These are phyloP conservation scores for Naumovozyma castellii DNA, from an alignment of 805 yeast genomes.

Conservation along the genomic window DNA sequence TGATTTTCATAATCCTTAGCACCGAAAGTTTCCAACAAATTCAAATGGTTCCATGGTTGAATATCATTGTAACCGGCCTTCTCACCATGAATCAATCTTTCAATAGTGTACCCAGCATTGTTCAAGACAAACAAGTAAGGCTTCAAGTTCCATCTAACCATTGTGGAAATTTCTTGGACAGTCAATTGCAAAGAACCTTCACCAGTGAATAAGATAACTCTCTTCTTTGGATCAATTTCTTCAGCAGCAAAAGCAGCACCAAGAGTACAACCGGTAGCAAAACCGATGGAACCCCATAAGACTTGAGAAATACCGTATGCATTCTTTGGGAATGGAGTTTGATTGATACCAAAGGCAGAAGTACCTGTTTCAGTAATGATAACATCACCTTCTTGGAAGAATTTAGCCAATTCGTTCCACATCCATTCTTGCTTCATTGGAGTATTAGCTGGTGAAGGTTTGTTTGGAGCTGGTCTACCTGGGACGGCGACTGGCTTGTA, in stretches of 20 bases:
- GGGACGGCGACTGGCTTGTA: conserved; percentile 49
- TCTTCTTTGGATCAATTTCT: conserved; percentile 46
- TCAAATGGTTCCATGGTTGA: conserved; percentile 57
- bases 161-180: conserved; percentile 60
- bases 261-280: conserved; percentile 50
- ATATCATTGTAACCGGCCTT: conserved; percentile 52
- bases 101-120: conserved; percentile 65
- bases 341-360: conserved; percentile 58
- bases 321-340: conserved; percentile 50
- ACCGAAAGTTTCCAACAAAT: conserved; percentile 40
- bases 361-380: conserved; percentile 65
- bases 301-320: conserved; percentile 61
- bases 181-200: conserved; percentile 69
- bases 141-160: conserved; percentile 51
- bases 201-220: conserved; percentile 59
- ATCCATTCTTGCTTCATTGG: conserved; percentile 54
- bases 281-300: conserved; percentile 67
- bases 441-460: conserved; percentile 35
- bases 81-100: conserved; percentile 60
- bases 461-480: conserved; percentile 35
- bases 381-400: conserved; percentile 55
- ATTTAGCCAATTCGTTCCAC: conserved; percentile 52
- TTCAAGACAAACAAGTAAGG: conserved; percentile 62
- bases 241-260: conserved; percentile 60
- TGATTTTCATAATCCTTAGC: conserved; percentile 42